phyloP scores from a whole-genome alignment of 2,329 filamentous ascomycete genomes.

The Botryotinia calthae region DNA sequence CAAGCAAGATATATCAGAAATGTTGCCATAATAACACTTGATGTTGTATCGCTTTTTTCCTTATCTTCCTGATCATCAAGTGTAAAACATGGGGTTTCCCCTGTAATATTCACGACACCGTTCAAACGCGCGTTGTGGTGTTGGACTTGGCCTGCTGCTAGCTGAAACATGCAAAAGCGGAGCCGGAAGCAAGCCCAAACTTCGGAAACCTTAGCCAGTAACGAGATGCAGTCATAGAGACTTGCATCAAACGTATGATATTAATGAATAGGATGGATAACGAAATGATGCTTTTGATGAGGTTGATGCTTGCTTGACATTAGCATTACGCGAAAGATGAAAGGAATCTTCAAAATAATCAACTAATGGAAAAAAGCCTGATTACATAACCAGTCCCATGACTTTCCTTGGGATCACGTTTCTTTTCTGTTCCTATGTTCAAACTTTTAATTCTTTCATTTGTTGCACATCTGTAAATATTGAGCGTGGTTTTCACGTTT shows the following conservation, averaged over 20 bases:
- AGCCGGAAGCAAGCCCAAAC: neutral
- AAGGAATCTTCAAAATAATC: neutral
- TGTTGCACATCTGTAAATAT: slow-evolving; percentile 19
- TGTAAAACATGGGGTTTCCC: neutral
- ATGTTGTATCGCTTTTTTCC: neutral
- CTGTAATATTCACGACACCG: neutral
- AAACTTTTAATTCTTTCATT: neutral
- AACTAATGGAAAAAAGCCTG: neutral
- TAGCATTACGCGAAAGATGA: neutral
- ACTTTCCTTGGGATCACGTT: neutral
- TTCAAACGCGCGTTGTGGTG: neutral
- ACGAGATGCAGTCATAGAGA: neutral
- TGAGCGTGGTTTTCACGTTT: slow-evolving; percentile 23
- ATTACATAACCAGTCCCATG: slow-evolving; percentile 7
- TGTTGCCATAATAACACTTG: neutral
- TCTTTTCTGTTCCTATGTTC: neutral
- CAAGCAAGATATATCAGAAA: neutral
- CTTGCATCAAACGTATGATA: neutral
- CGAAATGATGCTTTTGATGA: neutral
- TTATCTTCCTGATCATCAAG: neutral
- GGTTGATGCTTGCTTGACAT: neutral
- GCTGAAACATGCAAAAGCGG: neutral
- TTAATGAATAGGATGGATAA: neutral
- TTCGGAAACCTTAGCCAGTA: neutral
- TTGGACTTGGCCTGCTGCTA: neutral